Evolutionary conservation across 495 filamentous ascomycete genomes (phyloP).

Genomic region (Podospora australis): DNA sequence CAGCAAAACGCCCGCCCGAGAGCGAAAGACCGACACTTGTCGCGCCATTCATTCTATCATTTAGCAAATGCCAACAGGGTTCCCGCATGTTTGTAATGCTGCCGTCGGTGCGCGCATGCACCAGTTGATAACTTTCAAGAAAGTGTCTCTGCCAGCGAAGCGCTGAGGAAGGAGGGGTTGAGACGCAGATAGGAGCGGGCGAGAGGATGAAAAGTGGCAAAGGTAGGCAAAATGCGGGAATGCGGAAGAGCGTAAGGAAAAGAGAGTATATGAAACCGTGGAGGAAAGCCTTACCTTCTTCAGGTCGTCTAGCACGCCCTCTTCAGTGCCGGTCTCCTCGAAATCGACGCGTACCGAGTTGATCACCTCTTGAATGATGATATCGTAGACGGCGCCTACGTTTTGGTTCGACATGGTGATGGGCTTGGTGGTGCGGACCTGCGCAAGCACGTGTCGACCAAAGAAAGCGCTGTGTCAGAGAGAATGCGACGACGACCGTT

Average conservation of each 20-base stretch:
- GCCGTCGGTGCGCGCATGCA: no score
- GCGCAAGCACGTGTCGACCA: background rate
- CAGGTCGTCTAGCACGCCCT: constrained; percentile 76
- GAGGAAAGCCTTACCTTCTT: constrained; percentile 56
- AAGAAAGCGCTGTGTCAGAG: no score
- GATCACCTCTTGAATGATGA: constrained; percentile 89
- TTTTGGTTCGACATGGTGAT: constrained; percentile 48
- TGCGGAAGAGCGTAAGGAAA: background rate
- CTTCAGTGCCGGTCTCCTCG: constrained; percentile 90
- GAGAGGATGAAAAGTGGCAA: no score
- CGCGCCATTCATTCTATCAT: constrained; percentile 5
- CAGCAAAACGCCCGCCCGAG: constrained; percentile 4
- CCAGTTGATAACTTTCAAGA: no score
- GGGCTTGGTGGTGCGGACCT: no score
- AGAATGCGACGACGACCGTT: no score
- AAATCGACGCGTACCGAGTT: constrained; percentile 86
- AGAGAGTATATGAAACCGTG: constrained; percentile 23
- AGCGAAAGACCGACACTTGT: constrained; percentile 14
- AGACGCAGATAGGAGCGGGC: no score
- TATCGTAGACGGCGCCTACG: constrained; percentile 72
- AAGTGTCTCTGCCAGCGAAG: no score
- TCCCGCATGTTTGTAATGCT: no score
- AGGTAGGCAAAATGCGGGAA: background rate
- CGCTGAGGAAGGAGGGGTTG: no score
- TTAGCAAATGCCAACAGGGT: background rate